A percentile compares a stretch with the other conserved stretches of the same genome.
These are phyloP conservation scores for Scopulariopsis brevicaulis DNA, from an alignment of 2,329 filamentous ascomycete species.

Conservation along the genomic window DNA sequence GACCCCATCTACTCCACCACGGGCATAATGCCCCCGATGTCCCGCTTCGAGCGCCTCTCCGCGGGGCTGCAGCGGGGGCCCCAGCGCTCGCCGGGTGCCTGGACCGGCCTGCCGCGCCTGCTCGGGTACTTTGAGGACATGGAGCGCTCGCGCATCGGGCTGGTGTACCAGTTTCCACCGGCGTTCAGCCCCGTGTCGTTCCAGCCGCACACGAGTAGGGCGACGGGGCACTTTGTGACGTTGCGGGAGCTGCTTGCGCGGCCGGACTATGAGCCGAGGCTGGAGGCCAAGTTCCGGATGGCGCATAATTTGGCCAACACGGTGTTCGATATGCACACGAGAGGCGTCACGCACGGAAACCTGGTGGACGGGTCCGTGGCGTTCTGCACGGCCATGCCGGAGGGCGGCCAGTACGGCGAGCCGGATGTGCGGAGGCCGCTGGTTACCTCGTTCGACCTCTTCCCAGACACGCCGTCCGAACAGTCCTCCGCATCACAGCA, in stretches of 20 bases:
- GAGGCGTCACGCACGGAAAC: conserved; percentile 60
- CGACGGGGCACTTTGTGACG: conserved; percentile 39
- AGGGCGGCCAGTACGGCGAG: conserved; percentile 28
- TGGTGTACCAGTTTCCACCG: conserved; percentile 64
- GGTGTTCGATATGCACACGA: conserved; percentile 60
- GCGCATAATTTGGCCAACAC: conserved; percentile 63
- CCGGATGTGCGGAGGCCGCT: conserved; percentile 58
- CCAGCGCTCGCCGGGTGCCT: conserved; percentile 39
- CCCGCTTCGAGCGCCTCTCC: conserved; percentile 52
- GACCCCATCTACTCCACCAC: conserved; percentile 51
- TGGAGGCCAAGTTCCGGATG: conserved; percentile 67
- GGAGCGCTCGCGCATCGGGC: conserved; percentile 55
- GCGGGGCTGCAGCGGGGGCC: conserved; percentile 43
- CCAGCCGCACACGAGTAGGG: conserved; percentile 35
- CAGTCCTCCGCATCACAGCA: conserved; percentile 16
- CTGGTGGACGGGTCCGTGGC: conserved; percentile 56
- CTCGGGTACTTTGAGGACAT: conserved; percentile 68
- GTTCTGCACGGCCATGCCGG: conserved; percentile 41
- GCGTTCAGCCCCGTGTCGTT: conserved; percentile 48
- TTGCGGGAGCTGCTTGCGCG: conserved; percentile 40
- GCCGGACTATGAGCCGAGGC: conserved; percentile 46
- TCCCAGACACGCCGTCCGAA: conserved; percentile 29
- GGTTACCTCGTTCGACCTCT: conserved; percentile 65
- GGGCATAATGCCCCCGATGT: conserved; percentile 53
- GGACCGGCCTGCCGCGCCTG: conserved; percentile 49